Evolutionary conservation across 805 yeast species (phyloP).

Genomic region (Starmerella lactis-condensi): DNA sequence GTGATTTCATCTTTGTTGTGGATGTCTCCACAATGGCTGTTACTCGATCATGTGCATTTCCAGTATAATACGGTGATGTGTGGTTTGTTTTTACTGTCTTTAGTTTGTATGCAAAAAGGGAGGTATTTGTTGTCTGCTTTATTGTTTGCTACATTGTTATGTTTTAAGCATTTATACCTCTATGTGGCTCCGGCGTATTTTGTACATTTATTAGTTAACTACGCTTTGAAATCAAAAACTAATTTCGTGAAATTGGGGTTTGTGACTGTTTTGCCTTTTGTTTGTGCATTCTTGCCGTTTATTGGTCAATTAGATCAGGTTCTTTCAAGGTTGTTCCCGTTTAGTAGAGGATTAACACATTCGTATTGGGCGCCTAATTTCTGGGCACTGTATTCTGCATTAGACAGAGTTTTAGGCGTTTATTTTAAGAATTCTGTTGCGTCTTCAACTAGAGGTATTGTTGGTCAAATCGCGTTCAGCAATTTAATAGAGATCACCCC

Average conservation of each 20-base stretch:
- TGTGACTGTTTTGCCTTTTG: slow-evolving; percentile 41
- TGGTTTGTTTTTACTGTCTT: slow-evolving; percentile 58
- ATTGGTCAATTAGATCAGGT: slow-evolving; percentile 46
- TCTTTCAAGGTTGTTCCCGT: slow-evolving; percentile 63
- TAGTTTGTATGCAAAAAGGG: slow-evolving; percentile 48
- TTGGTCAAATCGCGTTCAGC: slow-evolving; percentile 72
- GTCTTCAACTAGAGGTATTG: slow-evolving; percentile 64
- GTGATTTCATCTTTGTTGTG: slow-evolving; percentile 69
- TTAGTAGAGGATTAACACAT: slow-evolving; percentile 85
- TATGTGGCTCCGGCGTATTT: slow-evolving; percentile 91
- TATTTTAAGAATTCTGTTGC: slow-evolving; percentile 19
- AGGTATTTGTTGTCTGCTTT: slow-evolving; percentile 37
- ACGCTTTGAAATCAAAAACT: slow-evolving; percentile 33
- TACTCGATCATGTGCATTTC: slow-evolving; percentile 90
- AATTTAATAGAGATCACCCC: slow-evolving; percentile 72
- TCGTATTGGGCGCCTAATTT: slow-evolving; percentile 98
- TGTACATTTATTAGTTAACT: slow-evolving; percentile 53
- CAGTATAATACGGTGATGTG: slow-evolving; percentile 91
- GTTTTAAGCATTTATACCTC: slow-evolving; percentile 86
- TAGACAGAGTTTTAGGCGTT: slow-evolving; percentile 44
- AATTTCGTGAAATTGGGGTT: slow-evolving; percentile 44
- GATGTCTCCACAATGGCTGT: slow-evolving; percentile 73
- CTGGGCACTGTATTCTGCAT: slow-evolving; percentile 84
- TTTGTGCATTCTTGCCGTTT: slow-evolving; percentile 42
- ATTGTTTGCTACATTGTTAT: slow-evolving; percentile 56